Conservation (phyloP, 2,329 filamentous ascomycete genomes). For the Neopestalotiopsis rosae region DNA sequence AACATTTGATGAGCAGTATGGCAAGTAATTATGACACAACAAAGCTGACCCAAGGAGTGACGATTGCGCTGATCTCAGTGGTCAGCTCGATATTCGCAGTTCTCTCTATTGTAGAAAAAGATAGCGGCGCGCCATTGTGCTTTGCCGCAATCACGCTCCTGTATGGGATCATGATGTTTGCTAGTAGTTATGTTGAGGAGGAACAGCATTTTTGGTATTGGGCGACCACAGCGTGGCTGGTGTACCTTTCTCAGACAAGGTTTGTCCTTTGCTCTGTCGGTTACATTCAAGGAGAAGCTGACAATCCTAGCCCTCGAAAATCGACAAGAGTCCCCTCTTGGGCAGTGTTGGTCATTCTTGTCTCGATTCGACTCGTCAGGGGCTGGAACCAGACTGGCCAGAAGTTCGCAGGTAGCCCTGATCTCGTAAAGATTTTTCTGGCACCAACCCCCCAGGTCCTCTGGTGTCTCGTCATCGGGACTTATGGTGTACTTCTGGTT, state of each 20-base stretch:
- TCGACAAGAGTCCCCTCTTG: constrained; percentile 27
- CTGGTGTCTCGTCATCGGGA: constrained; percentile 74
- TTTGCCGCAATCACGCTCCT: constrained; percentile 59
- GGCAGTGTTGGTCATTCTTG: constrained; percentile 54
- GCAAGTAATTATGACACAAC: constrained; percentile 89
- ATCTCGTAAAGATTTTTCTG: constrained; percentile 79
- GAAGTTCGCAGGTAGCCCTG: constrained; percentile 89
- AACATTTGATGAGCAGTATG: constrained; percentile 83
- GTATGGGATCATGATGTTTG: constrained; percentile 94
- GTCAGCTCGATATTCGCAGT: constrained; percentile 47
- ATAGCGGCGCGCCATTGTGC: constrained; percentile 41
- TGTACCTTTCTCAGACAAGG: constrained; percentile 55
- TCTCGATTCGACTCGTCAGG: constrained; percentile 69
- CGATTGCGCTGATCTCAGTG: constrained; percentile 42
- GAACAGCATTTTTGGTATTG: constrained; percentile 99
- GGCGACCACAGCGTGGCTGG: constrained; percentile 74
- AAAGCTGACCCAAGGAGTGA: constrained; percentile 58
- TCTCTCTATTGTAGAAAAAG: constrained; percentile 24
- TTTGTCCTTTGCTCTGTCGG: constrained; percentile 21
- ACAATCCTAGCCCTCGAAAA: not conserved
- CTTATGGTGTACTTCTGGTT: constrained; percentile 68
- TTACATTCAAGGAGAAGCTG: not conserved
- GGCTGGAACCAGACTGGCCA: constrained; percentile 98
- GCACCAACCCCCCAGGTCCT: constrained; percentile 67
- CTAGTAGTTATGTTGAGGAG: constrained; percentile 96